Base-by-base conservation (phyloP, 179 eudicot genomes). In the Vitellaria paradoxa region DNA sequence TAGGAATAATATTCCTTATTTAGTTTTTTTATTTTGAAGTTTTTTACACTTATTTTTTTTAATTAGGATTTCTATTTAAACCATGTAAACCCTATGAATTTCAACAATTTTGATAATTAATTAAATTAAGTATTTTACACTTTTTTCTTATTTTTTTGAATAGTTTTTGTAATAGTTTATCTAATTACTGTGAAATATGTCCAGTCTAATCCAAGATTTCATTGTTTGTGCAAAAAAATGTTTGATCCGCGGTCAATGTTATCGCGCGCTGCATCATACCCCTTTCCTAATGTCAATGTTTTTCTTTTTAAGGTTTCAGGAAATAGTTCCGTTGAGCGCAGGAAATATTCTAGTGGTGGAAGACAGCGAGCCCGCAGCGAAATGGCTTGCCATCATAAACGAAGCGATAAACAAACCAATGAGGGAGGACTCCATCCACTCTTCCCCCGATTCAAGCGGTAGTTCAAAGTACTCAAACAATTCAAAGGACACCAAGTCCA, bases 301-400 rank as follows among this genome's bases (percentile, higher is more conserved):
- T 18, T 40, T 2, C 37, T 23, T 50, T 74, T 68, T 76, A 87
- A 94, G 98, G 82, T 93, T 94, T 89, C 98, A 94, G 87, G 98
- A 94, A 84, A 91, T 94, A 42, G 98, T 94, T 66, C 98, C 98
- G 18, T 81, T 94, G 77, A 94, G 83, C 75, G 97, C 97, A 73
- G 98, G 98, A 72, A 94, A 94, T 65, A 88, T 94, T 17, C 78
- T 94, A 40, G 98, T 88, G 40, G 46, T 76, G 2, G 98, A 94
- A 81, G 98, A 94, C 86, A 94, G 87, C 23, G 97, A 94, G 72
- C 98, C 98, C 6, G 97, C 98, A 67, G 86, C 93, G 30, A 94
- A 88, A 82, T 94, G 98, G 98, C 82, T 93, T 6, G 91, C 92
- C 60, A 84, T 93, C 59, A 93, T 94, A 81, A 93, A 89, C 88